These are phyloP conservation scores for Adenanthera pavonina DNA, from an alignment of 306 rosid species.

Conservation along the genomic window DNA sequence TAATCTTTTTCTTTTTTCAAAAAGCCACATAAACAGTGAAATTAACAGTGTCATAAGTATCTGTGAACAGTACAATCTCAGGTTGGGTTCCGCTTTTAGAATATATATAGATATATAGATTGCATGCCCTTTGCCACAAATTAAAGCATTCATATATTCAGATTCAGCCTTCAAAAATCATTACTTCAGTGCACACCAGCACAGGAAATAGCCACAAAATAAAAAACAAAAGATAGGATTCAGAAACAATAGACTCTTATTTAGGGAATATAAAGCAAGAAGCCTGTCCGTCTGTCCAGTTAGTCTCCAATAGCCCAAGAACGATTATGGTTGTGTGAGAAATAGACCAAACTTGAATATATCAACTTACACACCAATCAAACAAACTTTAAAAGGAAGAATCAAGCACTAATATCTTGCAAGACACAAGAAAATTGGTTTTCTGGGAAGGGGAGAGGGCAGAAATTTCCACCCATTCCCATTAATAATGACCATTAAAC, in stretches of 20 bases:
- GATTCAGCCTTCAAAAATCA: not conserved
- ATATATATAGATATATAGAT: too few species aligned
- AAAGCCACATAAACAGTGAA: too few species aligned
- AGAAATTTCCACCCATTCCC: not conserved
- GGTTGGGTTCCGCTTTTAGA: too few species aligned
- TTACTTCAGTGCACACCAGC: not conserved
- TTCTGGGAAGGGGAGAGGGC: too few species aligned
- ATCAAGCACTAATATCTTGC: not conserved
- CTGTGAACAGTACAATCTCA: too few species aligned
- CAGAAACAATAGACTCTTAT: not conserved
- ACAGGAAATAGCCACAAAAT: not conserved
- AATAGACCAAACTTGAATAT: not conserved
- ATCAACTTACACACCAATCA: not conserved
- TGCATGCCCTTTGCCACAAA: not conserved
- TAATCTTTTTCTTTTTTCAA: too few species aligned
- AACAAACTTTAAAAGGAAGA: not conserved
- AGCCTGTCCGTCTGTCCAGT: not conserved
- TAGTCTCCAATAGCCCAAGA: not conserved
- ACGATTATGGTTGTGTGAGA: not conserved
- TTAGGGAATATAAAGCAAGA: not conserved
- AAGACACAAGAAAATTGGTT: not conserved
- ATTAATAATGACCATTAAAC: not conserved
- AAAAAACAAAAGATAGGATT: not conserved
- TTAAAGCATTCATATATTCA: not conserved
- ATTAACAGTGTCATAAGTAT: too few species aligned